Evolutionary conservation across 2,329 filamentous ascomycete genomes (phyloP).

Genomic region (Claviceps cyperi): DNA sequence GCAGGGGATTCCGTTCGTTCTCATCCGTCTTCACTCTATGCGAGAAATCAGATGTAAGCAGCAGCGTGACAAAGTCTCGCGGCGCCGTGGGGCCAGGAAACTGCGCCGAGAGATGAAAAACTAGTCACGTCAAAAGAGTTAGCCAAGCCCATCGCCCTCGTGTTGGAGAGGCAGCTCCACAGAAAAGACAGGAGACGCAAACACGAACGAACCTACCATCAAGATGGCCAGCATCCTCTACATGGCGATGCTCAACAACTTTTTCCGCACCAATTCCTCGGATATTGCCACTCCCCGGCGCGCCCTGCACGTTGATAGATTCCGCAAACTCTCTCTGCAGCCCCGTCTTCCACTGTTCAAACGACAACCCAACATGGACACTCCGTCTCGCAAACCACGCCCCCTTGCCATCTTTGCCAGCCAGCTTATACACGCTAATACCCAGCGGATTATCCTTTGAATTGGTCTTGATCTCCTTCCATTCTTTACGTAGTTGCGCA

Average conservation of each 20-base stretch:
- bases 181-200: too few relatives aligned
- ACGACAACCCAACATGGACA: slow-evolving; percentile 64
- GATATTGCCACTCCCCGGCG: slow-evolving; percentile 59
- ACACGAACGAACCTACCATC: slow-evolving; percentile 33
- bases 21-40: slow-evolving; percentile 17
- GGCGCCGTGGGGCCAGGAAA: slow-evolving; percentile 82
- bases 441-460: slow-evolving; percentile 60
- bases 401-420: slow-evolving; percentile 65
- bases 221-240: slow-evolving; percentile 44
- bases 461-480: slow-evolving; percentile 71
- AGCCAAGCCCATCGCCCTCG: not conserved
- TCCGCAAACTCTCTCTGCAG: slow-evolving; percentile 69
- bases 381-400: slow-evolving; percentile 83
- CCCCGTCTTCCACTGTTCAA: slow-evolving; percentile 62
- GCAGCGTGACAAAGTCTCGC: slow-evolving; percentile 71
- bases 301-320: slow-evolving; percentile 55
- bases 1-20: slow-evolving; percentile 16
- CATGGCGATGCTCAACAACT: slow-evolving; percentile 47
- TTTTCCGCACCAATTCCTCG: slow-evolving; percentile 75
- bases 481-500: slow-evolving; percentile 56
- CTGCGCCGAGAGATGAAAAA: slow-evolving; percentile 76
- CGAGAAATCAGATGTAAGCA: slow-evolving; percentile 51
- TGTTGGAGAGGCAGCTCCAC: not conserved
- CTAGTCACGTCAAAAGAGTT: slow-evolving; percentile 22
- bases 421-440: slow-evolving; percentile 67